Evolutionary conservation across 148 eudicot species (phyloP), one percentile per base, ranked within the genome.

Genomic region (Chenopodium suecicum): DNA sequence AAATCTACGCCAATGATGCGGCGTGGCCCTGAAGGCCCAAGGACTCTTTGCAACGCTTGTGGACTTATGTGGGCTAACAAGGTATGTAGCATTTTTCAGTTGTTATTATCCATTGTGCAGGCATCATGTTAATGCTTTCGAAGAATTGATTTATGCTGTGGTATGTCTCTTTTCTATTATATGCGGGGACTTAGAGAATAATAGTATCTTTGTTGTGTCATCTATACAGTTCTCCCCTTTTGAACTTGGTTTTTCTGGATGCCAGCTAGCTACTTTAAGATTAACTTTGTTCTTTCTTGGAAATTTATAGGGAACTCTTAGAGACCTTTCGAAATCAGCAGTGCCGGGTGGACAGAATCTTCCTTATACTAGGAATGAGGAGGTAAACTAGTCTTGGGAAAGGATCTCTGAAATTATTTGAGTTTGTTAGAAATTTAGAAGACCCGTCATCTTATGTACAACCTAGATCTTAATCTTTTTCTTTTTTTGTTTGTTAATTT

Each of bases 41-140:
- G 92, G 86, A 93, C 97, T 9, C 94, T 93, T 56, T 93, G 97
- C 80, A 93, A 93, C 85, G 97, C 97, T 74, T 92, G 97, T 82
- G 97, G 97, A 79, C 91, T 92, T 27, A 91, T 91, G 97, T 92
- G 97, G 97, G 93, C 94, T 66, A 93, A 93, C 83, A 93, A 93
- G 94, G 97, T 91, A 83, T 82, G 29, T 65, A 32, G 3, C 48
- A 31, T 14, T 19, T 62, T 75, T 23, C 65, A 19, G 23, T 81
- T 56, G 31, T 50, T 44, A 32, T 48, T 54, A 29, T 79, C 31
- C 13, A 7, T 19, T 13, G 47, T 58, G 34, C 29, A 27, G 25
- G 46, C 41, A 76, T 58, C 69, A 76, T 31, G n/a, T 63, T 37
- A 19, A 34, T 75, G n/a, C 64, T n/a, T 20, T 3, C 13, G 12